phyloP scores from a whole-genome alignment of 192 early-diverging fungal genomes.

The Gonapodya sp. region DNA sequence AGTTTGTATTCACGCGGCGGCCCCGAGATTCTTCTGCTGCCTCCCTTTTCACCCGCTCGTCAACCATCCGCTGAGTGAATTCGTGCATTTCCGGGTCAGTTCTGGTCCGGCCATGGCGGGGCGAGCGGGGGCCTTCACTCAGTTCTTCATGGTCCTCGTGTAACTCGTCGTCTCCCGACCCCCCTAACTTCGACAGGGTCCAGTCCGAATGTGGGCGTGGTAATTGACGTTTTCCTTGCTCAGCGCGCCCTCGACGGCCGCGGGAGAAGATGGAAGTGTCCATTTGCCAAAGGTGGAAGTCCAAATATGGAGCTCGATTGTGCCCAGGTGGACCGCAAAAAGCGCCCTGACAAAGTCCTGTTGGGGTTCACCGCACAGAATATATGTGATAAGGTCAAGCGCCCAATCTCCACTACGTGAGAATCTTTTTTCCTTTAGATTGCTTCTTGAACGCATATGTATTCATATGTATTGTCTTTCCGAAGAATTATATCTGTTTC shows the following conservation, averaged over 20 bases:
- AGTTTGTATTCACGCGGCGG: neutral
- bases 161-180: neutral
- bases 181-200: neutral
- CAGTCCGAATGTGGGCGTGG: neutral
- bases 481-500: no score
- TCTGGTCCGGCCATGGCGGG: neutral
- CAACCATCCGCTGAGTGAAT: neutral
- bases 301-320: no score
- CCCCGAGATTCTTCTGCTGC: neutral
- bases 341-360: no score
- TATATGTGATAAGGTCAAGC: no score
- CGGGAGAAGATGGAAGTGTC: neutral
- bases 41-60: neutral
- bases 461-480: no score
- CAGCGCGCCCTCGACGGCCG: neutral
- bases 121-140: neutral
- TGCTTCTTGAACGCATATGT: no score
- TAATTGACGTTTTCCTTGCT: neutral
- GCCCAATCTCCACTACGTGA: no score
- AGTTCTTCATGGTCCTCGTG: no score
- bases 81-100: neutral
- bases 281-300: no score
- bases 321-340: no score
- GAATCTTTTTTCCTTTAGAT: no score
- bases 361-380: no score